Percentiles rank a stretch among this genome's conserved stretches.
Evolutionary conservation across 345 rosid species (phyloP).

Genomic region (Euclidium syriacum): DNA sequence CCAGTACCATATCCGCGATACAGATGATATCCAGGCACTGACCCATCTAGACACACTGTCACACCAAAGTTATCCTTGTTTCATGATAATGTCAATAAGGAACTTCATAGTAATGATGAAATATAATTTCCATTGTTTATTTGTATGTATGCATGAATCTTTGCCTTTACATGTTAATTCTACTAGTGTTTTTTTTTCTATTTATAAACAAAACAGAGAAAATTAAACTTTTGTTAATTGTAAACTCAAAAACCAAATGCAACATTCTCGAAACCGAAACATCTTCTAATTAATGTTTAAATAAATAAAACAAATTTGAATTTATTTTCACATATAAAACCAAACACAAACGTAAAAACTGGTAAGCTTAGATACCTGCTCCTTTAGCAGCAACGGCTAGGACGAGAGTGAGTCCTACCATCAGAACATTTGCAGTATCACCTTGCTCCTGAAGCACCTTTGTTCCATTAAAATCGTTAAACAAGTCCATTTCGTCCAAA

Average conservation of each 20-base stretch:
- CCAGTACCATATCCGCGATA: conserved; percentile 72
- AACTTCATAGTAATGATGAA: neutral
- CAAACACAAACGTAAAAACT: too few species aligned
- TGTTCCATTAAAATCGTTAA: neutral
- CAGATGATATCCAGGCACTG: conserved; percentile 85
- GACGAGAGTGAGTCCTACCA: conserved; percentile 75
- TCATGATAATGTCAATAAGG: neutral
- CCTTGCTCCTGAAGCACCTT: neutral
- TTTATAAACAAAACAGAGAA: too few species aligned
- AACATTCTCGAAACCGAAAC: too few species aligned
- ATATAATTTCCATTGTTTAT: neutral
- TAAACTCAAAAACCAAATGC: too few species aligned
- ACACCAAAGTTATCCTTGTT: neutral
- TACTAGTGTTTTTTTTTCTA: too few species aligned
- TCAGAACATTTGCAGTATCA: conserved; percentile 4
- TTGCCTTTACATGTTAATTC: too few species aligned
- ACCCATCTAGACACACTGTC: conserved; percentile 93
- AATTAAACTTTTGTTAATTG: too few species aligned
- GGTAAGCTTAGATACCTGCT: too few species aligned
- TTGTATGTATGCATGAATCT: too few species aligned
- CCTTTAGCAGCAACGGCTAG: conserved; percentile 56
- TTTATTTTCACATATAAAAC: too few species aligned
- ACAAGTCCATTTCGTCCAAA: conserved; percentile 1
- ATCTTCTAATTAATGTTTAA: too few species aligned
- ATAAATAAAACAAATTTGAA: too few species aligned